Conservation (phyloP, 495 filamentous ascomycete genomes). For the Lepidopterella palustris region DNA sequence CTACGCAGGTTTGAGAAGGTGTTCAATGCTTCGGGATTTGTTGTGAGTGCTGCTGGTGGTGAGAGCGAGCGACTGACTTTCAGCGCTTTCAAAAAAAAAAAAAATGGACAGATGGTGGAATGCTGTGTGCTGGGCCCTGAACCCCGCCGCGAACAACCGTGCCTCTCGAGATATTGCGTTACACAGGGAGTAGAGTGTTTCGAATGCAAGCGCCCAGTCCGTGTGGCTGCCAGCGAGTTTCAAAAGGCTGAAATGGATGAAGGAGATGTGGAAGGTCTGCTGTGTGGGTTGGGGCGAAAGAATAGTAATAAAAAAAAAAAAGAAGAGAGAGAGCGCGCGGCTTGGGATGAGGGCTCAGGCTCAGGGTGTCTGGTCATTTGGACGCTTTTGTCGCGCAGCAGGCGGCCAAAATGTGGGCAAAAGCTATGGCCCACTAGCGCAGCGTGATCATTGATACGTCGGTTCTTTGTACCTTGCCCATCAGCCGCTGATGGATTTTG, state of each 20-base stretch:
- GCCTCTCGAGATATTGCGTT: conserved; percentile 26
- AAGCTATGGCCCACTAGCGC: conserved; percentile 9
- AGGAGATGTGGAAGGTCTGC: neutral
- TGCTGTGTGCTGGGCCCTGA: conserved; percentile 10
- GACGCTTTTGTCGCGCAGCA: conserved; percentile 18
- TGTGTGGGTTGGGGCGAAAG: neutral
- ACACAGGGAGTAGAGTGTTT: conserved; percentile 16
- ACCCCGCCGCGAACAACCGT: conserved; percentile 12
- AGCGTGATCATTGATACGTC: conserved; percentile 12
- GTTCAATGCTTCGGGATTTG: too few relatives aligned
- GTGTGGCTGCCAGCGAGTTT: conserved; percentile 7
- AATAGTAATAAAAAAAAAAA: neutral
- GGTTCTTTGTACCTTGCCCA: neutral
- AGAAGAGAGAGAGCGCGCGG: conserved; percentile 3
- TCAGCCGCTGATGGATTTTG: neutral
- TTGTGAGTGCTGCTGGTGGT: too few relatives aligned
- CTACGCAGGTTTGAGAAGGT: too few relatives aligned
- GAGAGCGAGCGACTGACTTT: too few relatives aligned
- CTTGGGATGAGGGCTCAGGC: conserved; percentile 6
- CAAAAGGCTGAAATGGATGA: neutral
- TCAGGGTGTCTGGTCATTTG: conserved; percentile 22
- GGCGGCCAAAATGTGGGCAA: neutral
- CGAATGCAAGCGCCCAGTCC: conserved; percentile 16
- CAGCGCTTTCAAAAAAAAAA: conserved; percentile 16
- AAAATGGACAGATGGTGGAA: conserved; percentile 20